phyloP scores from a whole-genome alignment of 2,329 filamentous ascomycete genomes.

The Alternaria sp. region DNA sequence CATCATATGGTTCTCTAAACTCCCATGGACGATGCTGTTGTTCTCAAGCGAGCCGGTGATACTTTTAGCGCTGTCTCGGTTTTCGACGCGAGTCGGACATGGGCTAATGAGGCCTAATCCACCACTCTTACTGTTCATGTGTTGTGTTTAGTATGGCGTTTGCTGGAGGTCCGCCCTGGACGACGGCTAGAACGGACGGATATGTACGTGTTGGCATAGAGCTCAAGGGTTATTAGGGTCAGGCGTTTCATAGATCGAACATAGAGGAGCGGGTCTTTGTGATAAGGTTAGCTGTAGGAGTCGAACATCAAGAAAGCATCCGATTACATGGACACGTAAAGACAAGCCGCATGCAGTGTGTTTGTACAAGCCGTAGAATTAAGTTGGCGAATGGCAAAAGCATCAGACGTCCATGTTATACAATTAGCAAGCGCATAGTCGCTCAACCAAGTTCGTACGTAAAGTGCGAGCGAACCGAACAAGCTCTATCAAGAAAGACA shows the following conservation, averaged over 20 bases:
- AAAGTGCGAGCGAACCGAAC: background rate
- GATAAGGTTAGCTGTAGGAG: background rate
- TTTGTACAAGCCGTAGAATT: background rate
- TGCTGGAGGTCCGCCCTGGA: background rate
- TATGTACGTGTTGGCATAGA: background rate
- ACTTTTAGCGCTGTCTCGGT: background rate
- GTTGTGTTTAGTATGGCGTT: background rate
- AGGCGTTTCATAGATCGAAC: background rate
- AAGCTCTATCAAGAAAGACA: background rate
- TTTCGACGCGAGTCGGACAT: background rate
- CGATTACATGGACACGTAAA: background rate
- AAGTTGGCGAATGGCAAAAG: background rate
- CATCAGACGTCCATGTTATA: slow-evolving; percentile 6
- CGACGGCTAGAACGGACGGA: background rate
- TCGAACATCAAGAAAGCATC: background rate
- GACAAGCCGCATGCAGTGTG: background rate
- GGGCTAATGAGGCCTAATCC: background rate
- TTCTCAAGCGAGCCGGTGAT: background rate
- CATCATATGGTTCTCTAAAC: background rate
- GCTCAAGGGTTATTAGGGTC: background rate
- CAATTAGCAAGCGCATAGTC: slow-evolving; percentile 1
- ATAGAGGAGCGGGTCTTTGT: background rate
- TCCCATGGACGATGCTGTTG: background rate
- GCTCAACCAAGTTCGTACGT: background rate
- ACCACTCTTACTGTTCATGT: background rate